A percentile compares a stretch with the other conserved stretches of the same genome.
Conservation (phyloP, 768 basidiomycete genomes). For the Xerocomellus chrysenteron region DNA sequence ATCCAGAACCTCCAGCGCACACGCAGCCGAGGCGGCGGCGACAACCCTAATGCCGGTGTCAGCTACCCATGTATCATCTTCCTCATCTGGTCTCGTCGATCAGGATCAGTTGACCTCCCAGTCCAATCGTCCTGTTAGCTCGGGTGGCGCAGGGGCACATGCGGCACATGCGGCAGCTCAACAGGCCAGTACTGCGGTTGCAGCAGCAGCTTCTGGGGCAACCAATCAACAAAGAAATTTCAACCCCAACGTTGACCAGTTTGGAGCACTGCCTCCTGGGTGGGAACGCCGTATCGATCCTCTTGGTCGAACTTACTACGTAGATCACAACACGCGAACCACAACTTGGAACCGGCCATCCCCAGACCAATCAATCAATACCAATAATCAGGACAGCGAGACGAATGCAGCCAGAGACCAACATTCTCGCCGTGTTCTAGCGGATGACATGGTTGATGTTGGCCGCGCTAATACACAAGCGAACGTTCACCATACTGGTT, state of each 20-base stretch:
- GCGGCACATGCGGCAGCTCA: conserved; percentile 17
- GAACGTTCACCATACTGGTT: conserved; percentile 41
- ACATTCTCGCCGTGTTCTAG: conserved; percentile 79
- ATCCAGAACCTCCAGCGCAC: conserved; percentile 67
- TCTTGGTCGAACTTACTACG: conserved; percentile 94
- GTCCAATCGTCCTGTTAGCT: conserved; percentile 37
- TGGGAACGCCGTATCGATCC: conserved; percentile 99
- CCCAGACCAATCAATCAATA: conserved; percentile 70
- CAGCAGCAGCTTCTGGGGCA: conserved; percentile 39
- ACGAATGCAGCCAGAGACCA: conserved; percentile 86
- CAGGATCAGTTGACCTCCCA: conserved; percentile 28
- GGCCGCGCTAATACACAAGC: conserved; percentile 45
- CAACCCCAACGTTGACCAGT: conserved; percentile 94
- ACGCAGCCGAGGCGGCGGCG: conserved; percentile 53
- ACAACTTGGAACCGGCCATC: conserved; percentile 98
- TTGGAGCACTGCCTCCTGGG: conserved; percentile 82
- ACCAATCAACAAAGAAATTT: conserved; percentile 72
- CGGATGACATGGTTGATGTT: conserved; percentile 82
- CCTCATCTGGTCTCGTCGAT: conserved; percentile 30
- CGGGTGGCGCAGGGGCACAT: conserved; percentile 26
- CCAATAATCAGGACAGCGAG: conserved; percentile 66
- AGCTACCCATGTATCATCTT: conserved; percentile 29
- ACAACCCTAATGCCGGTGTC: conserved; percentile 44
- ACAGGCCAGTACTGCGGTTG: conserved; percentile 19
- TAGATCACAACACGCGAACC: conserved; percentile 96